Conservation (phyloP, 441 rosid genomes). For the Euphorbia corollata region DNA sequence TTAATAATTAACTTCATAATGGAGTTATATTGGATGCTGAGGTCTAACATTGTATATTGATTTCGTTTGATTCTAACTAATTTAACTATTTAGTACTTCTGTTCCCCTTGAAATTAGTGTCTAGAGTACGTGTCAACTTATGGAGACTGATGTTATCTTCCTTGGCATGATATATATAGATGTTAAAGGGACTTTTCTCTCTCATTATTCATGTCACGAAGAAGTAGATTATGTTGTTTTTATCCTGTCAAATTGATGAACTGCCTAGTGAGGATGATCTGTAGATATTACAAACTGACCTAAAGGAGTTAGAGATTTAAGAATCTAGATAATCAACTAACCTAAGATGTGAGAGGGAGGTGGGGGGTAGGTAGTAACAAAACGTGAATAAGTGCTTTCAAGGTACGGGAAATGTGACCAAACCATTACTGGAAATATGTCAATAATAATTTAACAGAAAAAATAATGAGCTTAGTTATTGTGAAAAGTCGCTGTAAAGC, state of each 20-base stretch:
- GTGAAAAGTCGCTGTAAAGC: too few relatives aligned
- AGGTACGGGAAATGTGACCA: too few relatives aligned
- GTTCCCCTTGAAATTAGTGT: not conserved
- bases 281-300: not conserved
- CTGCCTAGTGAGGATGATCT: not conserved
- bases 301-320: too few relatives aligned
- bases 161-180: not conserved
- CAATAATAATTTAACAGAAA: too few relatives aligned
- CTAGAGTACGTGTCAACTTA: not conserved
- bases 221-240: not conserved
- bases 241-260: not conserved
- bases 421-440: too few relatives aligned
- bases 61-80: not conserved
- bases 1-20: not conserved
- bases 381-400: too few relatives aligned
- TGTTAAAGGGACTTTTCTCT: not conserved
- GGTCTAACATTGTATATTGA: not conserved
- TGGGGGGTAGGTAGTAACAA: too few relatives aligned
- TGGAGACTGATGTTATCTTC: not conserved
- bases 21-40: not conserved
- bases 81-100: not conserved
- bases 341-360: too few relatives aligned
- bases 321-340: too few relatives aligned
- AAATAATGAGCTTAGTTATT: too few relatives aligned
- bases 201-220: not conserved